Conservation (phyloP, 1,284 basidiomycete species). For the Cutaneotrichosporon sp. region DNA sequence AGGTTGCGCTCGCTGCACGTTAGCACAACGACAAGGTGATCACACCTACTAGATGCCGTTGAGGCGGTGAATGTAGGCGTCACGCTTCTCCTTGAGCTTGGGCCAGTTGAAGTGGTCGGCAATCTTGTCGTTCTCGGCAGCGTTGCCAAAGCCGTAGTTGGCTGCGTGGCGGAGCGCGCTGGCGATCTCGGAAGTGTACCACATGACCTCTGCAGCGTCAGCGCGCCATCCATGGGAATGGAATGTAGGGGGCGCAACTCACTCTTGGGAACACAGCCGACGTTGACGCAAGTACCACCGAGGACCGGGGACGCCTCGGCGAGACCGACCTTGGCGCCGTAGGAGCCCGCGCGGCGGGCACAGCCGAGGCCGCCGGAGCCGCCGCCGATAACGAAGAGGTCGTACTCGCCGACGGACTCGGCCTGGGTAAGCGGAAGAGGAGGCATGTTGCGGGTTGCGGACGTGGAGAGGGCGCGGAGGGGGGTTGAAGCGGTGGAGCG, state of each 20-base stretch:
- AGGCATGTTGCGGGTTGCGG: conserved; percentile 37
- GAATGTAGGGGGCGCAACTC: neutral
- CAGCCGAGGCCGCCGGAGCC: conserved; percentile 48
- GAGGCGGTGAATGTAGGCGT: conserved; percentile 85
- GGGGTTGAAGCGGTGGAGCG: neutral
- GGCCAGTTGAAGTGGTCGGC: conserved; percentile 76
- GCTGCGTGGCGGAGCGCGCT: conserved; percentile 71
- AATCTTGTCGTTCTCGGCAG: conserved; percentile 49
- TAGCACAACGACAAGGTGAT: neutral
- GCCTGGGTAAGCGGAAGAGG: conserved; percentile 40
- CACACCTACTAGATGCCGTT: conserved; percentile 84
- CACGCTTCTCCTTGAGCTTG: conserved; percentile 85
- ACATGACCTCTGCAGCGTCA: conserved; percentile 73
- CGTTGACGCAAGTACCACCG: conserved; percentile 93
- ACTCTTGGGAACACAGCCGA: conserved; percentile 43
- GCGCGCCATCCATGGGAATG: neutral
- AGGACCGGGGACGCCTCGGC: conserved; percentile 72
- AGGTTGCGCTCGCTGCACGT: conserved; percentile 64
- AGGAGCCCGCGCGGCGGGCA: conserved; percentile 70
- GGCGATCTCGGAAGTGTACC: conserved; percentile 92
- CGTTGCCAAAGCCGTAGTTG: conserved; percentile 68
- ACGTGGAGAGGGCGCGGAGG: conserved; percentile 22
- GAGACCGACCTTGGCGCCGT: conserved; percentile 89
- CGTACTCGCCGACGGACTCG: conserved; percentile 40
- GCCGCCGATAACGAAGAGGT: conserved; percentile 47